A percentile compares a stretch with the other conserved stretches of the same genome.
phyloP scores from a whole-genome alignment of 805 yeast genomes.

The Brettanomyces custersianus region DNA sequence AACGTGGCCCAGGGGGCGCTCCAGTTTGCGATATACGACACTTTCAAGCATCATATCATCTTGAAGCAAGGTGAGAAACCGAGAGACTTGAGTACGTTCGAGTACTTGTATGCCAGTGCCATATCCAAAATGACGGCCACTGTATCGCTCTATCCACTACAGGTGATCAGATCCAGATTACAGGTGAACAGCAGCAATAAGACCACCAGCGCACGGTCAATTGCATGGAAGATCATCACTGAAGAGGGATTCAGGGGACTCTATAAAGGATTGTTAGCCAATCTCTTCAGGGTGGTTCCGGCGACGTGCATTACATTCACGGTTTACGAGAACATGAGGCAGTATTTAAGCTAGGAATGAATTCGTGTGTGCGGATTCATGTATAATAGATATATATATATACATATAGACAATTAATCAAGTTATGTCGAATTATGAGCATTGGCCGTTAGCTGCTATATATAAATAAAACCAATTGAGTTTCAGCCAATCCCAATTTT shows the following conservation, averaged over 20 bases:
- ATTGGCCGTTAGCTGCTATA: no score
- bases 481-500: no score
- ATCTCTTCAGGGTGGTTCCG: slow-evolving; percentile 76
- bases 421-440: no score
- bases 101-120: slow-evolving; percentile 61
- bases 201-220: slow-evolving; percentile 25
- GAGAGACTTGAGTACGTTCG: slow-evolving; percentile 33
- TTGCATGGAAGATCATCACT: slow-evolving; percentile 28
- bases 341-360: no score
- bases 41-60: slow-evolving; percentile 40
- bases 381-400: no score
- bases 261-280: slow-evolving; percentile 77
- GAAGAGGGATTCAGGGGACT: slow-evolving; percentile 59
- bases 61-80: slow-evolving; percentile 8
- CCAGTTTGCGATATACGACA: slow-evolving; percentile 81
- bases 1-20: slow-evolving; percentile 87
- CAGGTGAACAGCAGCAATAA: slow-evolving; percentile 37
- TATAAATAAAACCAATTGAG: no score
- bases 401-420: no score
- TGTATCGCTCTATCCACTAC: slow-evolving; percentile 69
- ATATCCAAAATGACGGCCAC: slow-evolving; percentile 62
- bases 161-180: slow-evolving; percentile 67
- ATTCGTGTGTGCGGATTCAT: no score
- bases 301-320: slow-evolving; percentile 88
- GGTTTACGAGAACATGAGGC: slow-evolving; percentile 54